These are phyloP conservation scores for Fusarium euwallaceae DNA, from an alignment of 2,329 filamentous ascomycete genomes.

Conservation along the genomic window DNA sequence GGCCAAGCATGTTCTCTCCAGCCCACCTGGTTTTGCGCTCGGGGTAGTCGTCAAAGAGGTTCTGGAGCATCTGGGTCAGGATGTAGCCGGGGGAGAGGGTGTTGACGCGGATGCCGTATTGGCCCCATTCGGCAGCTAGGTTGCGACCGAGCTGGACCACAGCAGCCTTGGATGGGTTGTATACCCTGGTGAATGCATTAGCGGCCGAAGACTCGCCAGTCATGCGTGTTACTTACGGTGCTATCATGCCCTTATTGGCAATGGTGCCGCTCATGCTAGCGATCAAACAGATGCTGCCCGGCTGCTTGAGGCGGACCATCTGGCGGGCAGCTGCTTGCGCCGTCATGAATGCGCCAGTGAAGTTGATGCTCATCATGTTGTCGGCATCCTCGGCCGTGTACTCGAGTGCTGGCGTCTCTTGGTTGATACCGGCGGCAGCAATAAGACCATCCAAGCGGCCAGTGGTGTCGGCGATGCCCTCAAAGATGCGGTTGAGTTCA, in stretches of 20 bases:
- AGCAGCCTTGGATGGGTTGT: conserved; percentile 82
- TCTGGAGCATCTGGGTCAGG: conserved; percentile 85
- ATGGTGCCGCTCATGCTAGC: conserved; percentile 78
- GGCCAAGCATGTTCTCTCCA: conserved; percentile 85
- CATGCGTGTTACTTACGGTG: conserved; percentile 63
- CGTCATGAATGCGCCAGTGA: conserved; percentile 88
- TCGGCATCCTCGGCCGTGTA: conserved; percentile 82
- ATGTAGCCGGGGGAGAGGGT: conserved; percentile 86
- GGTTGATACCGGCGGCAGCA: conserved; percentile 78
- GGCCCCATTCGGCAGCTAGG: conserved; percentile 80
- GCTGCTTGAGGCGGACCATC: conserved; percentile 70
- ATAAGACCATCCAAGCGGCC: conserved; percentile 85
- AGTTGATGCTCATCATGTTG: conserved; percentile 85
- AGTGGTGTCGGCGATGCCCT: conserved; percentile 76
- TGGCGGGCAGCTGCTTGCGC: conserved; percentile 89
- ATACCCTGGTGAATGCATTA: conserved; percentile 62
- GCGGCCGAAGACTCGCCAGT: neutral
- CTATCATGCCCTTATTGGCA: conserved; percentile 72
- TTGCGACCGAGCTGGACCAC: conserved; percentile 79
- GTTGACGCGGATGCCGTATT: conserved; percentile 81
- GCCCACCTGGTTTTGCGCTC: conserved; percentile 79
- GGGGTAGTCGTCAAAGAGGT: conserved; percentile 81
- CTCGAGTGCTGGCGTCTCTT: conserved; percentile 86
- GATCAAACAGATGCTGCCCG: conserved; percentile 75
- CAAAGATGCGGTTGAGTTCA: conserved; percentile 75